phyloP scores from a whole-genome alignment of 192 early-diverging fungal genomes.

The Jimgerdemannia lactiflua region DNA sequence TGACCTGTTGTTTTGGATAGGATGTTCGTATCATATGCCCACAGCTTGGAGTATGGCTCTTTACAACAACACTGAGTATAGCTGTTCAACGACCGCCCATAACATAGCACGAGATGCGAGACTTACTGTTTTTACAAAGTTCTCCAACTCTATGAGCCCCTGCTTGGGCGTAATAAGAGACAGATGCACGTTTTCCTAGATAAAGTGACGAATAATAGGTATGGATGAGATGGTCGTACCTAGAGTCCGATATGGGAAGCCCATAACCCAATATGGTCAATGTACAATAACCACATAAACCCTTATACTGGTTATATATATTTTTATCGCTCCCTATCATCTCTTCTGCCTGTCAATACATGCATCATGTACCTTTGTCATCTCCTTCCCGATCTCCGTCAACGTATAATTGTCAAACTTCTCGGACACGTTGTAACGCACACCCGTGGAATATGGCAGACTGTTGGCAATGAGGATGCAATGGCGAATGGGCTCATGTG shows the following conservation, averaged over 20 bases:
- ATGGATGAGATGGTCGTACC: background rate
- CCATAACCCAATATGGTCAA: background rate
- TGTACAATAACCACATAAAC: too few relatives aligned
- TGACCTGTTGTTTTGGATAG: slow-evolving; percentile 1
- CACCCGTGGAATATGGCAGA: slow-evolving; percentile 38
- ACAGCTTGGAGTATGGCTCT: background rate
- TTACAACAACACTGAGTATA: slow-evolving; percentile 15
- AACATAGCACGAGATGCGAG: slow-evolving; percentile 19
- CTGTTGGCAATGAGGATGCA: slow-evolving; percentile 56
- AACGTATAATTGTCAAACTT: slow-evolving; percentile 49
- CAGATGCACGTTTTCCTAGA: slow-evolving; percentile 22
- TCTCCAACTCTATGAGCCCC: slow-evolving; percentile 29
- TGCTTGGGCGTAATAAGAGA: slow-evolving; percentile 32
- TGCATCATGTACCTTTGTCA: slow-evolving; percentile 39
- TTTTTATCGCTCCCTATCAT: too few relatives aligned
- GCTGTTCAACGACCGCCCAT: slow-evolving; percentile 2
- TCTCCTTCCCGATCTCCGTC: slow-evolving; percentile 36
- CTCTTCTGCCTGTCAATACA: background rate
- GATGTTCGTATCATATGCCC: background rate
- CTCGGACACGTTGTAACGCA: slow-evolving; percentile 43
- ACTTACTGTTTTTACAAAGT: slow-evolving; percentile 25
- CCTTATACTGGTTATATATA: too few relatives aligned
- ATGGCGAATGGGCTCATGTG: slow-evolving; percentile 36
- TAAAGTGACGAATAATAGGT: background rate
- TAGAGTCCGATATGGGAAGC: background rate